These are phyloP conservation scores for Daldinia sp. DNA, from an alignment of 2,329 filamentous ascomycete genomes.

Conservation along the genomic window DNA sequence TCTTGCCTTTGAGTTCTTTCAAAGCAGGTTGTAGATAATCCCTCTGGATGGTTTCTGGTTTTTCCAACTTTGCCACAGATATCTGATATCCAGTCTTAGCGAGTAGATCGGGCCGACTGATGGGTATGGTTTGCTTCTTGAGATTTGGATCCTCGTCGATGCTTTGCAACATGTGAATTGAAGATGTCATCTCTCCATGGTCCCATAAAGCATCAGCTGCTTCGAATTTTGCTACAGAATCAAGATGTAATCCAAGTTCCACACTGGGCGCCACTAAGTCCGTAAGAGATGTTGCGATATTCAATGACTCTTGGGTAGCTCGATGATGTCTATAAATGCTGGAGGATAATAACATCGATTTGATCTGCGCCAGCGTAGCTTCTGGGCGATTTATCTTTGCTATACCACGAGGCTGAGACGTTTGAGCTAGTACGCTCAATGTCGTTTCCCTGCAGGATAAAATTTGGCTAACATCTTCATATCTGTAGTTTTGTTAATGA, in stretches of 20 bases:
- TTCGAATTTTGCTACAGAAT: slow-evolving; percentile 82
- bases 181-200: slow-evolving; percentile 88
- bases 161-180: slow-evolving; percentile 87
- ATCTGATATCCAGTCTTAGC: slow-evolving; percentile 90
- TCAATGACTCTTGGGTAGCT: slow-evolving; percentile 86
- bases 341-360: slow-evolving; percentile 81
- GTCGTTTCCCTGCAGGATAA: slow-evolving; percentile 86
- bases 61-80: slow-evolving; percentile 89
- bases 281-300: slow-evolving; percentile 84
- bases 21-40: slow-evolving; percentile 88
- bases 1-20: slow-evolving; percentile 78
- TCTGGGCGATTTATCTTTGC: slow-evolving; percentile 72
- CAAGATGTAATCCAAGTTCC: slow-evolving; percentile 78
- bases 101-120: slow-evolving; percentile 82
- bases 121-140: slow-evolving; percentile 75
- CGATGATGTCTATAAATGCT: slow-evolving; percentile 82
- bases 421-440: slow-evolving; percentile 81
- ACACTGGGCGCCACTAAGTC: slow-evolving; percentile 78
- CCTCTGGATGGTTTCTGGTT: slow-evolving; percentile 88
- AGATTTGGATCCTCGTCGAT: slow-evolving; percentile 73
- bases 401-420: slow-evolving; percentile 70
- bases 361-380: slow-evolving; percentile 78
- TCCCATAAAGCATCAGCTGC: slow-evolving; percentile 93
- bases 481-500: slow-evolving; percentile 61
- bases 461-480: slow-evolving; percentile 82